These are phyloP conservation scores for Sarocladium brachiariae DNA, from an alignment of 2,329 filamentous ascomycete species.

Conservation along the genomic window DNA sequence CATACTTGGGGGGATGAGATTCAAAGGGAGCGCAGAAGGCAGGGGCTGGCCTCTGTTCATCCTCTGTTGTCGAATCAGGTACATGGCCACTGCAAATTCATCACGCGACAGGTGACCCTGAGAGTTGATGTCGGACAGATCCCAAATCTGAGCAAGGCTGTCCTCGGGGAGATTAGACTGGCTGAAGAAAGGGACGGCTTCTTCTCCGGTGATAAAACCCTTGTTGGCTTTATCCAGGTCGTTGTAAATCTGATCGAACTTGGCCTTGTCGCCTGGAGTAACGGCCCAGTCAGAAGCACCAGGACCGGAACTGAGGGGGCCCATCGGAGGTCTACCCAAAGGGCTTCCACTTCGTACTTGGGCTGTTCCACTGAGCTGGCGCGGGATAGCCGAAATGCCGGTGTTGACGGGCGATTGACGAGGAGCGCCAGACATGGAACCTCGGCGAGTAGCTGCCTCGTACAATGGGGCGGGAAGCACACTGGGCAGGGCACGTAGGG, in stretches of 20 bases:
- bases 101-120: constrained; percentile 79
- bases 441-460: constrained; percentile 76
- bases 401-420: constrained; percentile 46
- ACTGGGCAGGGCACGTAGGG: constrained; percentile 70
- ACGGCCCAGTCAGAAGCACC: constrained; percentile 66
- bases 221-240: constrained; percentile 73
- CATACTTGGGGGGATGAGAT: constrained; percentile 80
- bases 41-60: constrained; percentile 57
- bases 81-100: constrained; percentile 97
- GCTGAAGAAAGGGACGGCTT: constrained; percentile 89
- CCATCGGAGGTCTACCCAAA: constrained; percentile 43
- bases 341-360: constrained; percentile 57
- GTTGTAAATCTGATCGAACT: constrained; percentile 81
- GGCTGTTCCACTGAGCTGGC: constrained; percentile 70
- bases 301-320: constrained; percentile 33
- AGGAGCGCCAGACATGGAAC: constrained; percentile 27
- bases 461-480: constrained; percentile 80
- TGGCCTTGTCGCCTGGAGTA: constrained; percentile 72
- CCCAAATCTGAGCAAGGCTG: constrained; percentile 89
- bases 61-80: constrained; percentile 85
- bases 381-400: constrained; percentile 58
- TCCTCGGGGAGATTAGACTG: constrained; percentile 88
- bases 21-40: constrained; percentile 71
- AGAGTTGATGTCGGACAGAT: constrained; percentile 88
- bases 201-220: constrained; percentile 86